Percentiles rank a stretch among this genome's conserved stretches.
phyloP scores from a whole-genome alignment of 2,329 filamentous ascomycete species.

The Eurotiales sp. region DNA sequence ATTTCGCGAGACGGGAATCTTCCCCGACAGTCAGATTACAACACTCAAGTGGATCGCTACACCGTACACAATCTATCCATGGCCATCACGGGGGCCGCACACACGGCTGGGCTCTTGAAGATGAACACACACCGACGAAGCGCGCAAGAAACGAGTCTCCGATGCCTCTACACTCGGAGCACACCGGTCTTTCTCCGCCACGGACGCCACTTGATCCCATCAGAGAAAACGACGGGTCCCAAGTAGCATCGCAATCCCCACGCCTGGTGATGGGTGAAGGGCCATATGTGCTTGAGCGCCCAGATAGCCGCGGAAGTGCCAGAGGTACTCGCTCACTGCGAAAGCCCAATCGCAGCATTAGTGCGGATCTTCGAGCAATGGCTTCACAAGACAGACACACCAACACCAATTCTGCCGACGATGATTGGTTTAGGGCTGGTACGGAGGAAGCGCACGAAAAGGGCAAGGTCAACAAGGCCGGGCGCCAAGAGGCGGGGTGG shows the following conservation, averaged over 20 bases:
- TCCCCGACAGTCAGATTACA: conserved; percentile 8
- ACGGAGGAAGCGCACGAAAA: too few species aligned
- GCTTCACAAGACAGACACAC: conserved; percentile 15
- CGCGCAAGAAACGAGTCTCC: conserved; percentile 5
- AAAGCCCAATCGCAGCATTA: conserved; percentile 62
- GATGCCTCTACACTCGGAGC: conserved; percentile 22
- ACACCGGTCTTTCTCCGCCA: conserved; percentile 31
- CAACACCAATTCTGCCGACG: neutral
- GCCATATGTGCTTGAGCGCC: conserved; percentile 21
- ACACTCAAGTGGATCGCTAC: conserved; percentile 25
- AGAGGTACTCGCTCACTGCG: conserved; percentile 63
- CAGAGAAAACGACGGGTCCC: conserved; percentile 40
- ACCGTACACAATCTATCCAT: conserved; percentile 36
- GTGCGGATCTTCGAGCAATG: conserved; percentile 66
- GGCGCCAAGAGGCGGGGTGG: conserved; percentile 13
- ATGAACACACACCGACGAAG: conserved; percentile 20
- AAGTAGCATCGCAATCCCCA: conserved; percentile 3
- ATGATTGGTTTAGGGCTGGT: neutral
- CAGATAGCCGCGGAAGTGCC: conserved; percentile 48
- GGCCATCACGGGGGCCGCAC: conserved; percentile 28
- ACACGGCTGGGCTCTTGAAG: conserved; percentile 29
- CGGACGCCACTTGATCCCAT: conserved; percentile 47
- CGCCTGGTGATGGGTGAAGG: conserved; percentile 31
- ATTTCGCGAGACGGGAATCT: neutral
- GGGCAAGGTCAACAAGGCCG: conserved; percentile 1